Evolutionary conservation across 495 filamentous ascomycete species (phyloP).

Genomic region (Penicillium coprophilum): DNA sequence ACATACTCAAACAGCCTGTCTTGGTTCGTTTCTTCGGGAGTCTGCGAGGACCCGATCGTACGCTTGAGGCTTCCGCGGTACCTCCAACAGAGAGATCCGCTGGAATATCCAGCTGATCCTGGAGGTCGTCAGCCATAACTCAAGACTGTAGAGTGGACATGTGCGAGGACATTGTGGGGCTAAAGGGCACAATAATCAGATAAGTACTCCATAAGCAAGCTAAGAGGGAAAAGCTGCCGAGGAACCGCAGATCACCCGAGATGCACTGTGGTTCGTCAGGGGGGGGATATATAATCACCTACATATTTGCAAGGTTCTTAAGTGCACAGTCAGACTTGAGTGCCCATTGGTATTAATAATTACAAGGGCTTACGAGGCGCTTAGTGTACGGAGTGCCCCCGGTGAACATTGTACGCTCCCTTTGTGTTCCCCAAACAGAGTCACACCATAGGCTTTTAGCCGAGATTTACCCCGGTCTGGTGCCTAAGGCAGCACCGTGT

Average conservation of each 20-base stretch:
- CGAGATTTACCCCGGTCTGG: background rate
- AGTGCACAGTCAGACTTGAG: background rate
- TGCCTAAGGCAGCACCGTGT: background rate
- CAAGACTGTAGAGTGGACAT: background rate
- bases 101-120: background rate
- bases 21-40: constrained; percentile 75
- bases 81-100: constrained; percentile 1
- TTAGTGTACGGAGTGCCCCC: background rate
- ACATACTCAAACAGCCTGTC: constrained; percentile 92
- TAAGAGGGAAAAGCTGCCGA: constrained; percentile 26
- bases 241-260: constrained; percentile 27
- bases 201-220: constrained; percentile 6
- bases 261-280: constrained; percentile 5
- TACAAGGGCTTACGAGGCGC: background rate
- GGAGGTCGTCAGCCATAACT: constrained; percentile 2
- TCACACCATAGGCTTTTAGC: background rate
- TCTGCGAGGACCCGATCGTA: constrained; percentile 24
- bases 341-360: background rate
- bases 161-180: constrained; percentile 3
- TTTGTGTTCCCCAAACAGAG: background rate
- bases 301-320: background rate
- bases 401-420: background rate
- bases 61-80: constrained; percentile 15
- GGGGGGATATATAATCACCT: background rate
- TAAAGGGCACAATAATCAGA: background rate